Conservation (phyloP, 23 red algal genomes). For the Chondrus crispus region DNA sequence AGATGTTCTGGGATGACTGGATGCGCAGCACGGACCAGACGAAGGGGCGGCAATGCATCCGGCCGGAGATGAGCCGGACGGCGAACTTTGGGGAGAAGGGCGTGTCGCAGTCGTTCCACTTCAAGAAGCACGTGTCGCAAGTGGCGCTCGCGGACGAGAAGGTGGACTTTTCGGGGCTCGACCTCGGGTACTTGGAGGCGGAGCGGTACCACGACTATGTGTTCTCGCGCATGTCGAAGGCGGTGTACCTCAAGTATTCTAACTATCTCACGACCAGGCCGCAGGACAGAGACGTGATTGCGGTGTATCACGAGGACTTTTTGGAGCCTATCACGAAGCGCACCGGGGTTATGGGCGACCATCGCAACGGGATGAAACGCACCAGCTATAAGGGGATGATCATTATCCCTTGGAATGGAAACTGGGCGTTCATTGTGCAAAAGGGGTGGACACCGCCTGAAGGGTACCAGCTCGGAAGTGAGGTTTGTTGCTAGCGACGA, state of each 20-base stretch:
- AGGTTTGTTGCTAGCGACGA: constrained; percentile 30
- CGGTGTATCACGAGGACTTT: constrained; percentile 16
- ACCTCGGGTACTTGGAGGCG: constrained; percentile 27
- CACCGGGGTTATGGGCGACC: constrained; percentile 58
- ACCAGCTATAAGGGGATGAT: constrained; percentile 70
- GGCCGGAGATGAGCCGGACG: constrained; percentile 63
- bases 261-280: constrained; percentile 52
- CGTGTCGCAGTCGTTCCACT: constrained; percentile 49
- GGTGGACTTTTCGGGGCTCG: constrained; percentile 21
- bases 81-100: constrained; percentile 64
- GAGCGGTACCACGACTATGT: constrained; percentile 30
- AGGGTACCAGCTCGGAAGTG: not conserved
- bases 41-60: constrained; percentile 53
- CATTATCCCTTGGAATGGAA: constrained; percentile 55
- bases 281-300: constrained; percentile 39
- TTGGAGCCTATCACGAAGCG: constrained; percentile 54
- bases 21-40: constrained; percentile 21
- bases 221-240: constrained; percentile 47
- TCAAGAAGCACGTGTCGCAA: constrained; percentile 41
- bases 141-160: constrained; percentile 6
- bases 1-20: constrained; percentile 76
- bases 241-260: constrained; percentile 33
- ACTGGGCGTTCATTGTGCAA: constrained; percentile 67
- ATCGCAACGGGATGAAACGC: constrained; percentile 32
- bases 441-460: constrained; percentile 42